Base-by-base conservation (phyloP, 257 asterid species). In the Gentiana dahurica region DNA sequence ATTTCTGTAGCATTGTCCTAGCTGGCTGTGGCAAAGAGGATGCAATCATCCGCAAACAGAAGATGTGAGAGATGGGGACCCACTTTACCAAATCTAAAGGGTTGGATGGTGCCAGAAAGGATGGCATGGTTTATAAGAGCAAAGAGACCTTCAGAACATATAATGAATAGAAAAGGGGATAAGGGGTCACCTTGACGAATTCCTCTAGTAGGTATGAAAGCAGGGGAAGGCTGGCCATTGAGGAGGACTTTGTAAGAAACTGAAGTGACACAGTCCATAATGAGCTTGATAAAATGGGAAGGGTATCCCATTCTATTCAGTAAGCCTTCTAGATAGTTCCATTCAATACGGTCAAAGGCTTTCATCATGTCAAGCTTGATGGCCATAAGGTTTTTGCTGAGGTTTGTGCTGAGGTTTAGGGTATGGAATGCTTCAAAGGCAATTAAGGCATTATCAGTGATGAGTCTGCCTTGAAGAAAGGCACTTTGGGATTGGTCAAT, bases 221-320 rank as follows among this genome's bases (percentile, higher is more conserved):
- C 24, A 15, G 24, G 24, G 24, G 24, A 15, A 15, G 24, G 24
- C 24, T 15, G 24, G 24, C 54, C 54, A 50, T 50, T 50, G 2
- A 50, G 0, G 1, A 50, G 9, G 3, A 50, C 3, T 6, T 1
- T 4, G 6, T 3, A 50, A n/a, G 8, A 0, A 1, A 50, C 54
- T 0, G 34, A 50, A 0, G 34, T 12, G 3, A 12, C 32, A 1
- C 54, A 50, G 3, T 12, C 2, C 2, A 1, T 13, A 1, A 50
- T 9, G 1, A 50, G 5, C 2, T 5, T 0, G 0, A n/a, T 2
- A 5, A 50, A 12, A 0, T 2, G 1, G 0, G 6, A 2, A 8
- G 54, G 54, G 8, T 12, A 50, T 5, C 1, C 9, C 15, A 50
- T 9, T 1, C 4, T 12, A 1, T 10, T 5, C 8, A 50, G 12